Evolutionary conservation across 2,329 filamentous ascomycete species (phyloP).

Genomic region (Paecilomyces sp.): DNA sequence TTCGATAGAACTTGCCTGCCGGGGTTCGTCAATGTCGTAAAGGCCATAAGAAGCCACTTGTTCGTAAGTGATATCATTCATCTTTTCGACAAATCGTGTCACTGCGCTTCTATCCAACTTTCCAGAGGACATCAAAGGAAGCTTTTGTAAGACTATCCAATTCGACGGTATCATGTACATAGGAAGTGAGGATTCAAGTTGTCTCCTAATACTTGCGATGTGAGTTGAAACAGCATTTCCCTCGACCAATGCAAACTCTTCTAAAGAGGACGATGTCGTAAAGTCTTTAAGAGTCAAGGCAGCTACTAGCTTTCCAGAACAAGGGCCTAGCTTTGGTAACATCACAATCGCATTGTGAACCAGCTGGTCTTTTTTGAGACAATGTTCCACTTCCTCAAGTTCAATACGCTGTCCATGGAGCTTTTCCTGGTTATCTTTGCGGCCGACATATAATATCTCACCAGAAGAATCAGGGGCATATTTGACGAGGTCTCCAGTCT

Average conservation of each 20-base stretch:
- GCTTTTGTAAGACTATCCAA: not conserved
- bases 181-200: not conserved
- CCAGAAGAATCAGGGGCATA: conserved; percentile 23
- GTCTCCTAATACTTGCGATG: not conserved
- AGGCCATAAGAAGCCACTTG: conserved; percentile 1
- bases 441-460: conserved; percentile 32
- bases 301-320: not conserved
- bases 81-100: conserved; percentile 1
- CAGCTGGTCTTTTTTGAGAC: conserved; percentile 5
- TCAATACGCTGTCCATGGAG: conserved; percentile 55
- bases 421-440: conserved; percentile 57
- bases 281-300: not conserved
- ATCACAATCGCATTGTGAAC: not conserved
- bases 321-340: not conserved
- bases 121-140: conserved; percentile 1
- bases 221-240: not conserved
- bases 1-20: conserved; percentile 5
- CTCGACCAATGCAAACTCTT: not conserved
- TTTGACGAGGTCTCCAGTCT: conserved; percentile 12
- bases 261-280: not conserved
- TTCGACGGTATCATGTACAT: not conserved
- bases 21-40: not conserved
- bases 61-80: conserved; percentile 5
- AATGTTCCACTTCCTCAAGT: conserved; percentile 39
- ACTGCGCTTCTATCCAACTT: not conserved